phyloP scores from a whole-genome alignment of 1,284 basidiomycete genomes.

The Ustilago vetiveriae region DNA sequence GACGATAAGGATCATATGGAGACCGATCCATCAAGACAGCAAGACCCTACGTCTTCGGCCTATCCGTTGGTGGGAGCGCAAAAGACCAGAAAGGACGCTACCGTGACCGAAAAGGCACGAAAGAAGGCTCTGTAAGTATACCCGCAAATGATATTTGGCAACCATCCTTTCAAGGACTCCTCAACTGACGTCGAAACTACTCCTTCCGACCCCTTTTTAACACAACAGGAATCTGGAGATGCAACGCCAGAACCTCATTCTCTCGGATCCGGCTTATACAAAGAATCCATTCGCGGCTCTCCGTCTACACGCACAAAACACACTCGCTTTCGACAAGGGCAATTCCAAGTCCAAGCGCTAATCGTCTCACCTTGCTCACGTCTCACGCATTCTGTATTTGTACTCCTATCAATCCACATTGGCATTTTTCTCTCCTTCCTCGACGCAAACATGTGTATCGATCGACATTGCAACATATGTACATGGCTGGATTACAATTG shows the following conservation, averaged over 20 bases:
- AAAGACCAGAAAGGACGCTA: constrained; percentile 28
- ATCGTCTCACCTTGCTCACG: background rate
- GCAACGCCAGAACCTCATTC: constrained; percentile 56
- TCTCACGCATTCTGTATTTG: constrained; percentile 21
- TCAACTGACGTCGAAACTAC: background rate
- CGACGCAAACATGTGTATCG: too few relatives aligned
- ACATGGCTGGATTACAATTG: constrained; percentile 23
- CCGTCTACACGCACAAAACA: constrained; percentile 59
- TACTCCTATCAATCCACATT: constrained; percentile 10
- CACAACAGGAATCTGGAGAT: constrained; percentile 48
- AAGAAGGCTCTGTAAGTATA: constrained; percentile 56
- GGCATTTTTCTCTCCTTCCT: background rate
- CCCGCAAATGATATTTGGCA: background rate
- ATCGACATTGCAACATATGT: too few relatives aligned
- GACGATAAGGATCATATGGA: constrained; percentile 25
- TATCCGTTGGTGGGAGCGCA: constrained; percentile 26
- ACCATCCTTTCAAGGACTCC: background rate
- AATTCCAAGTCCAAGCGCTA: constrained; percentile 13
- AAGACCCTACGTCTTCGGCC: constrained; percentile 4
- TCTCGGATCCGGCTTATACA: constrained; percentile 54
- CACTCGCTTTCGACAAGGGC: constrained; percentile 49
- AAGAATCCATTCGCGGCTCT: constrained; percentile 61
- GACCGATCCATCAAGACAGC: constrained; percentile 3
- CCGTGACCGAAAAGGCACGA: constrained; percentile 52
- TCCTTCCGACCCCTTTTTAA: too few relatives aligned